phyloP scores from a whole-genome alignment of 208 protist species.

The Trypanosoma platydactyli region DNA sequence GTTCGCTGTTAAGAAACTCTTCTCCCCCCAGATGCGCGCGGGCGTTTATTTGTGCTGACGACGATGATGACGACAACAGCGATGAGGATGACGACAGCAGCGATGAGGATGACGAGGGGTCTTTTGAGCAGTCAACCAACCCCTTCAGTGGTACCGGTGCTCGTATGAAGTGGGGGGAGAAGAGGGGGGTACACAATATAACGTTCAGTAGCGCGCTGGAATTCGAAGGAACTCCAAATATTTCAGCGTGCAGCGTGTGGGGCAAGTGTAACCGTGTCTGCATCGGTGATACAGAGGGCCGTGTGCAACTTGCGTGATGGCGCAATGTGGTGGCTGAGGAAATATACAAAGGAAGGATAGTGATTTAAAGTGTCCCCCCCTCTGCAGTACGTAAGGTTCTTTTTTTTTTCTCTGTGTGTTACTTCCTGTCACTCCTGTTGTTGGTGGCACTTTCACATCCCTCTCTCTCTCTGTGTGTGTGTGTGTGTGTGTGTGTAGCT shows the following conservation, averaged over 20 bases:
- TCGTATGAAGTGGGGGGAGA: too few species aligned
- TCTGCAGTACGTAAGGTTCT: too few species aligned
- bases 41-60: neutral
- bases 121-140: too few species aligned
- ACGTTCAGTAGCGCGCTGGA: slow-evolving; percentile 2
- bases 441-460: neutral
- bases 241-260: slow-evolving; percentile 26
- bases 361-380: too few species aligned
- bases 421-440: slow-evolving; percentile 3
- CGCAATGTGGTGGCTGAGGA: slow-evolving; percentile 3
- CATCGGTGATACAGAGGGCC: slow-evolving; percentile 13
- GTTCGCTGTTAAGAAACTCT: slow-evolving; percentile 1
- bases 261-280: slow-evolving; percentile 14
- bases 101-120: neutral
- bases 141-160: too few species aligned
- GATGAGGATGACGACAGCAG: slow-evolving; percentile 1
- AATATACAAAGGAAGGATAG: slow-evolving; percentile 5
- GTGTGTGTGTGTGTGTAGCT: neutral
- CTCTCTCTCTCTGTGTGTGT: slow-evolving; percentile 15
- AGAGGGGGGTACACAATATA: slow-evolving; percentile 8
- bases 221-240: slow-evolving; percentile 2
- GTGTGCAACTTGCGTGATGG: slow-evolving; percentile 18
- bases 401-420: slow-evolving; percentile 14
- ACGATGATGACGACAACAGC: neutral
- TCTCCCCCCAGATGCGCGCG: neutral